Base-by-base conservation (phyloP, 1,139 yeast genomes). In the Candida frijolesensis region DNA sequence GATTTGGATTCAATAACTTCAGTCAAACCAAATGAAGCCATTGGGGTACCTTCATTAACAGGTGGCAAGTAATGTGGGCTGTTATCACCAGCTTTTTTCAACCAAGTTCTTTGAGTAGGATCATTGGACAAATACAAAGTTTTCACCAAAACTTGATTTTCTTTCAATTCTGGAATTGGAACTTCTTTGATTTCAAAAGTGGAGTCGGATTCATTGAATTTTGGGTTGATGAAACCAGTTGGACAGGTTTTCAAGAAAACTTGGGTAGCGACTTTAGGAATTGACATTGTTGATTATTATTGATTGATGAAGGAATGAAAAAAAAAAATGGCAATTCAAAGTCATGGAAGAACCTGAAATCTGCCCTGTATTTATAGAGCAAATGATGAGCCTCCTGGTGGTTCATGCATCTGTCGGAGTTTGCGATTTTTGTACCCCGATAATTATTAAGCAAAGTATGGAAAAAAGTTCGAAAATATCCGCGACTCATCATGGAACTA, bases 81-180 rank as follows among this genome's bases (percentile, higher is more conserved):
- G 4, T 71, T 68, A 16, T 75, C 65, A 14, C 72, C 64, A 50
- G 66, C 71, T 51, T 72, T 72, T 52, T 71, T 72, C 46, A 84
- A 82, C 86, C 87, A 84, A 47, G 78, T 75, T 64, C 85, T 79
- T 62, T 83, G 88, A 10, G 86, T 80, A 14, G 89, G 89, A 61
- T 84, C 89, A 59, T 84, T 83, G 38, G 88, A 82, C n/a, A 84
- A 60, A 51, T 74, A 76, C 45, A 79, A 56, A 6, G 73, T 65
- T 62, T 80, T 77, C 25, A 82, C 70, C 34, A 82, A 67, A 7
- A 83, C 54, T 54, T 83, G 77, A 40, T 74, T 79, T 1, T 71
- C 74, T 51, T 71, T 58, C 48, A 81, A 60, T 12, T 51, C 57
- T 19, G 53, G 51, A 5, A 52, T 46, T 10, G 55, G 46, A n/a